Evolutionary conservation across 2,329 filamentous ascomycete species (phyloP), one percentile per base, ranked within the genome.

Genomic region (Arachnomyces sp.): DNA sequence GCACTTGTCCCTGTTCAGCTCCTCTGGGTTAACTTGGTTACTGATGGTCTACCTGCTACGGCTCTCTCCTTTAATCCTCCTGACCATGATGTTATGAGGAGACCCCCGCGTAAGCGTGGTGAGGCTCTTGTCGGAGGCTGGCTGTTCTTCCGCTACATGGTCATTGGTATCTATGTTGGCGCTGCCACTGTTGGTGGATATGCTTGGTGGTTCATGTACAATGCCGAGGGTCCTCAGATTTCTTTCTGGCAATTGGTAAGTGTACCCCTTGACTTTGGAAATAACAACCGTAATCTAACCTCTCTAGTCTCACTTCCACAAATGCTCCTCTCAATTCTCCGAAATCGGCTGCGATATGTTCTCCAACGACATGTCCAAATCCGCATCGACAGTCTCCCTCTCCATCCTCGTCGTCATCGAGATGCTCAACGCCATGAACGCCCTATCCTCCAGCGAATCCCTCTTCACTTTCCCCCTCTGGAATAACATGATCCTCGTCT

Each of bases 171-270:
- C 7, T 98, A 98, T 49, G 92, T 98, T 43, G 92, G 92, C 59
- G 73, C 87, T 31, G 92, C 92, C 39, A 98, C 92, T 3, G 93
- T 98, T 14, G 88, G 83, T 57, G 92, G 93, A 34, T 98, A 98
- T 59, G 90, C 87, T n/a, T 98, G 92, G 92, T 98, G 88, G 86
- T 98, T 96, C 73, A 89, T 98, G 83, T 94, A 84, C 72, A 90
- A 96, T 69, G 68, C 80, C 7, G 79, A 81, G 50, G 92, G 92
- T 1, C 92, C 92, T 16, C 85, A 94, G 63, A 94, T 98, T 65
- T 80, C 73, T 47, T 94, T 96, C 70, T 83, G 76, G 63, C 86
- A 98, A 60, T 72, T 98, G 50, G 72, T 76, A 64, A 63, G 70
- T 63, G 11, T 6, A 9, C 7, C 30, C 17, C 29, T 17, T 36